phyloP scores from a whole-genome alignment of 208 protist species.

The Phytomonas sp. region DNA sequence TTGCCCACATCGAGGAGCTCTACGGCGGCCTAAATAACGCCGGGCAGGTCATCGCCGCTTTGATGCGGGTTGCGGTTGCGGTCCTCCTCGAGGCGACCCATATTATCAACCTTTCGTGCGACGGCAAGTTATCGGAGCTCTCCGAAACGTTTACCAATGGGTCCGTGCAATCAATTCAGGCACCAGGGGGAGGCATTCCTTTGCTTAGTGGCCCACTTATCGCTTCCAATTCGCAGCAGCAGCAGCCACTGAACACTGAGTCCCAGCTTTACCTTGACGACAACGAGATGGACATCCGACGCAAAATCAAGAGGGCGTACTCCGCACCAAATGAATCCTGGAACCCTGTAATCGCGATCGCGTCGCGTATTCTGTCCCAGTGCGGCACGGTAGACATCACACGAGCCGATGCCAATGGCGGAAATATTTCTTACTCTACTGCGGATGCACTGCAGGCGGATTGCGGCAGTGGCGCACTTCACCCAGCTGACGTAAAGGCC shows the following conservation, averaged over 20 bases:
- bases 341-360: slow-evolving; percentile 91
- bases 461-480: slow-evolving; percentile 58
- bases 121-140: slow-evolving; percentile 33
- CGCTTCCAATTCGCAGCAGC: background rate
- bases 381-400: slow-evolving; percentile 31
- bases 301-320: slow-evolving; percentile 96
- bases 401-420: slow-evolving; percentile 53
- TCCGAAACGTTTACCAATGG: slow-evolving; percentile 41
- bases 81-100: slow-evolving; percentile 60
- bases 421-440: slow-evolving; percentile 38
- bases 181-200: slow-evolving; percentile 46
- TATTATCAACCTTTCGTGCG: slow-evolving; percentile 42
- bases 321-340: slow-evolving; percentile 76
- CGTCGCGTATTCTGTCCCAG: slow-evolving; percentile 44
- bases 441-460: slow-evolving; percentile 38
- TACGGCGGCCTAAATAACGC: slow-evolving; percentile 63
- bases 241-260: slow-evolving; percentile 81
- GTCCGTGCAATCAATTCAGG: slow-evolving; percentile 22
- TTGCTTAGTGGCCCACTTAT: slow-evolving; percentile 72
- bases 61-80: slow-evolving; percentile 77
- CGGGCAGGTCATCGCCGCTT: slow-evolving; percentile 61
- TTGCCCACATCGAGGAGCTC: slow-evolving; percentile 60
- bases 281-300: slow-evolving; percentile 84
- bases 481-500: slow-evolving; percentile 90
- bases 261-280: slow-evolving; percentile 97